phyloP scores from a whole-genome alignment of 2,329 filamentous ascomycete genomes.

The Penicillium griseofulvum region DNA sequence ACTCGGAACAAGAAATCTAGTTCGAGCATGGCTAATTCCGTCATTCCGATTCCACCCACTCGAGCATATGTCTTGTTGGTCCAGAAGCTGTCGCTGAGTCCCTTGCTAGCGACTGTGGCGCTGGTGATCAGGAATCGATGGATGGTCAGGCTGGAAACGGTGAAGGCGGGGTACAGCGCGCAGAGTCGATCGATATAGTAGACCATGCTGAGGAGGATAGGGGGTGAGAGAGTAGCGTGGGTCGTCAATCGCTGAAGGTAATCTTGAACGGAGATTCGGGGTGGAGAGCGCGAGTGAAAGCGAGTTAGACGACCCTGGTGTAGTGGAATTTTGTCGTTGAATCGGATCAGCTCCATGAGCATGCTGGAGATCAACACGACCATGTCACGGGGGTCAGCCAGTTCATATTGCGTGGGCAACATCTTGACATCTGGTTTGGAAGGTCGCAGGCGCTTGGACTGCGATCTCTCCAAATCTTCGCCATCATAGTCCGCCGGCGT shows the following conservation, averaged over 20 bases:
- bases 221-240: conserved; percentile 88
- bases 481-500: conserved; percentile 20
- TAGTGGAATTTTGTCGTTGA: conserved; percentile 85
- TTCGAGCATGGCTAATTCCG: conserved; percentile 86
- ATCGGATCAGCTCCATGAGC: conserved; percentile 89
- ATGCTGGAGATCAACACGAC: conserved; percentile 90
- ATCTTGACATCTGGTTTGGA: conserved; percentile 50
- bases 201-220: conserved; percentile 95
- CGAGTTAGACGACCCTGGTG: conserved; percentile 83
- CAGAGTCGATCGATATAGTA: conserved; percentile 97
- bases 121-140: conserved; percentile 96
- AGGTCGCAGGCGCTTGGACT: conserved; percentile 48
- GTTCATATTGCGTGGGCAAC: conserved; percentile 70
- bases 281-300: conserved; percentile 87
- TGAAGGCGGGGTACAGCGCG: conserved; percentile 88
- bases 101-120: conserved; percentile 92
- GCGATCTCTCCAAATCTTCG: conserved; percentile 31
- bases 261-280: conserved; percentile 89
- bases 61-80: conserved; percentile 95
- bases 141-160: conserved; percentile 92
- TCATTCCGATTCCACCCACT: conserved; percentile 86
- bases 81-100: conserved; percentile 95
- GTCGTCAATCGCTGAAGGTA: conserved; percentile 90
- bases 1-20: conserved; percentile 89
- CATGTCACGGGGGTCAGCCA: conserved; percentile 78